phyloP scores from a whole-genome alignment of 768 basidiomycete species.

The Postia placenta region DNA sequence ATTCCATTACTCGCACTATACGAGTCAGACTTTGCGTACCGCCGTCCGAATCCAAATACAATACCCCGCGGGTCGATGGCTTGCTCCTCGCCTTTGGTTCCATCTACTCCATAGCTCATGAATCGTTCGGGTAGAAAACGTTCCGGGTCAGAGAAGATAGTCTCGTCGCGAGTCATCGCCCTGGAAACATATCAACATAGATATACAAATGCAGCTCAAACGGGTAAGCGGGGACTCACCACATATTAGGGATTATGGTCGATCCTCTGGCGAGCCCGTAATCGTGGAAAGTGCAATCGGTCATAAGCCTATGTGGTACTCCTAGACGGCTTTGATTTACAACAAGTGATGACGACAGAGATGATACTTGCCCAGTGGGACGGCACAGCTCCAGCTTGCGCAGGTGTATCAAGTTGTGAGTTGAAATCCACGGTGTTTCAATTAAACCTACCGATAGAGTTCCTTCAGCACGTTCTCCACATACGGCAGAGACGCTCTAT shows the following conservation, averaged over 20 bases:
- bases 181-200: background rate
- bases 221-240: background rate
- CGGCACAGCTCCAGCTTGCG: slow-evolving; percentile 11
- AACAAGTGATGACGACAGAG: background rate
- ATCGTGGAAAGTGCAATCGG: slow-evolving; percentile 5
- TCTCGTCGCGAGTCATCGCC: background rate
- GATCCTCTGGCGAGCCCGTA: slow-evolving; percentile 7
- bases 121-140: background rate
- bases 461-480: slow-evolving; percentile 35
- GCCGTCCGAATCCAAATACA: slow-evolving; percentile 54
- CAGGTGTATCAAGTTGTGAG: background rate
- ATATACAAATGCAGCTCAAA: background rate
- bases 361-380: slow-evolving; percentile 10
- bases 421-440: background rate
- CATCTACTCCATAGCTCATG: background rate
- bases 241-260: slow-evolving; percentile 4
- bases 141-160: background rate
- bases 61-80: slow-evolving; percentile 34
- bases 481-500: slow-evolving; percentile 35
- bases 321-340: background rate
- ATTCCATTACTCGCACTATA: background rate
- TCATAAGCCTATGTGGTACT: background rate
- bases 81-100: slow-evolving; percentile 11
- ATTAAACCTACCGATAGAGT: slow-evolving; percentile 17
- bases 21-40: slow-evolving; percentile 3